A percentile compares a stretch with the other conserved stretches of the same genome.
phyloP scores from a whole-genome alignment of 2,329 filamentous ascomycete species.

The Diaporthe citri region DNA sequence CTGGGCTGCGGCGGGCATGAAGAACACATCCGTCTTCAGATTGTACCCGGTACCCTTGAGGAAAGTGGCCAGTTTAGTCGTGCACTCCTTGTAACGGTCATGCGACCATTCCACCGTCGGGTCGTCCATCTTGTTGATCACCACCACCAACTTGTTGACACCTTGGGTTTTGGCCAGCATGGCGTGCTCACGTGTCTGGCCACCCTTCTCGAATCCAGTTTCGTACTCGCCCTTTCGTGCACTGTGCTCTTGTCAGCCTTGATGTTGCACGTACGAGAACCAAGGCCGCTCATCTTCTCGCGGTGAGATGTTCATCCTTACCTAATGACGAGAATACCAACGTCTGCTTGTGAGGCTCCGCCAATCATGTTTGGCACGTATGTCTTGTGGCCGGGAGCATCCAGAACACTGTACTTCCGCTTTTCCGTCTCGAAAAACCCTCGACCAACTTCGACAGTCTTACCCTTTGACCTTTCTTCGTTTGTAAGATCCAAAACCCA shows the following conservation, averaged over 20 bases:
- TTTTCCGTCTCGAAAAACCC: slow-evolving; percentile 98
- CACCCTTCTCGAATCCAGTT: slow-evolving; percentile 95
- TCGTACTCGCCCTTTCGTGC: slow-evolving; percentile 99
- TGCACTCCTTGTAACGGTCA: slow-evolving; percentile 93
- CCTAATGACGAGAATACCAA: slow-evolving; percentile 83
- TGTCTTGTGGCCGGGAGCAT: slow-evolving; percentile 97
- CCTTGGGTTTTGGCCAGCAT: slow-evolving; percentile 98
- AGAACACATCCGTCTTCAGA: slow-evolving; percentile 90
- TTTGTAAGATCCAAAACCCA: slow-evolving; percentile 98
- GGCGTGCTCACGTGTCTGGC: slow-evolving; percentile 97
- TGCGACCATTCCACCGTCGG: slow-evolving; percentile 96
- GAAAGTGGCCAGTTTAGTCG: slow-evolving; percentile 86
- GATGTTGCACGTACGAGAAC: too few relatives aligned
- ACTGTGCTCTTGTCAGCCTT: slow-evolving; percentile 68
- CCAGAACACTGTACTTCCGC: slow-evolving; percentile 94
- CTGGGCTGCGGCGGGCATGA: slow-evolving; percentile 97
- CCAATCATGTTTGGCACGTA: slow-evolving; percentile 99
- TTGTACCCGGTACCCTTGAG: slow-evolving; percentile 95
- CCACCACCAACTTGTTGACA: slow-evolving; percentile 95
- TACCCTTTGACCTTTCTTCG: slow-evolving; percentile 95
- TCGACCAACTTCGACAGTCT: slow-evolving; percentile 96
- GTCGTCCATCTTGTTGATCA: slow-evolving; percentile 99
- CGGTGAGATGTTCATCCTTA: slow-evolving; percentile 6
- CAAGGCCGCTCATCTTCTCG: background rate
- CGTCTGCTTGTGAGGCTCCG: slow-evolving; percentile 90